Conservation (phyloP, 257 asterid genomes). For the Solanum gracilifrons region DNA sequence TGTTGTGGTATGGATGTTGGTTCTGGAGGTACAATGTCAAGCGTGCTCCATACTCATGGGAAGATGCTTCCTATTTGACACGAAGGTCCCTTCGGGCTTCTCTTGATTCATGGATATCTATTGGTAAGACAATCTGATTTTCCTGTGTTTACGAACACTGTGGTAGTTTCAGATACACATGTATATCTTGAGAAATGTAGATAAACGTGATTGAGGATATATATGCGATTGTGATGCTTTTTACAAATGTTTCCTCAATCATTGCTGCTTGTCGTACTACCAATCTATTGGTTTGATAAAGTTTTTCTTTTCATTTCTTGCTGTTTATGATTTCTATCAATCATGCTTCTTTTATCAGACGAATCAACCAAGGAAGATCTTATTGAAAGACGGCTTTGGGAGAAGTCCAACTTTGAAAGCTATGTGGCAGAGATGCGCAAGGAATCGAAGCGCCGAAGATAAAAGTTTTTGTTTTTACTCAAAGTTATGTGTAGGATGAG, state of each 20-base stretch:
- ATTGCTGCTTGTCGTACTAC: neutral
- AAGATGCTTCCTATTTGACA: slow-evolving; percentile 81
- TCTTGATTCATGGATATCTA: slow-evolving; percentile 55
- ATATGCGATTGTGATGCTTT: neutral
- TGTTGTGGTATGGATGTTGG: slow-evolving; percentile 74
- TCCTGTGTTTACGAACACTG: neutral
- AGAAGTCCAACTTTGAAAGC: slow-evolving; percentile 65
- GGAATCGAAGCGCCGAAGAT: slow-evolving; percentile 91
- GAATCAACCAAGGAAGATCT: slow-evolving; percentile 67
- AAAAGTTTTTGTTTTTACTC: neutral
- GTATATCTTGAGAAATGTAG: neutral
- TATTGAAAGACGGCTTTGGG: slow-evolving; percentile 70
- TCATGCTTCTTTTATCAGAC: slow-evolving; percentile 27
- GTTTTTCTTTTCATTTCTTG: neutral
- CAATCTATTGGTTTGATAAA: neutral
- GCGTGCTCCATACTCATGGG: slow-evolving; percentile 63
- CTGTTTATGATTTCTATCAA: neutral
- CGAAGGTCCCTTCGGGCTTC: slow-evolving; percentile 56
- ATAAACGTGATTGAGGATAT: neutral
- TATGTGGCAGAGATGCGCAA: slow-evolving; percentile 71
- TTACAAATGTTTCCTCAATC: neutral
- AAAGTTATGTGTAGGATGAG: neutral
- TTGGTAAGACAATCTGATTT: slow-evolving; percentile 33
- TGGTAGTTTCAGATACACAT: neutral
- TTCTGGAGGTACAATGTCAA: slow-evolving; percentile 80